A percentile compares a stretch with the other conserved stretches of the same genome.
Evolutionary conservation across 345 rosid genomes (phyloP).

Genomic region (Linum lewisii): DNA sequence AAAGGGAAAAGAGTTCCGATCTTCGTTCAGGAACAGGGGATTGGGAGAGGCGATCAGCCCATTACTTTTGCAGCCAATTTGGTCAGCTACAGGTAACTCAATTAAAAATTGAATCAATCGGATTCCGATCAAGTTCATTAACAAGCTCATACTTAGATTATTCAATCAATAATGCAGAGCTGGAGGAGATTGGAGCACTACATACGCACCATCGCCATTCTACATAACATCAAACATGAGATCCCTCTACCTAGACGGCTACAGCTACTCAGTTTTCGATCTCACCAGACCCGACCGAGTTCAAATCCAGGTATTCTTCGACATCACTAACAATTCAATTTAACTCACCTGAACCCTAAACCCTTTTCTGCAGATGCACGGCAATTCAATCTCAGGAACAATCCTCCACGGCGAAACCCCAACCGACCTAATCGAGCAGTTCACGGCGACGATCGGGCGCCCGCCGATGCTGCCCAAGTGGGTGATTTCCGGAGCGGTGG

Average conservation of each 20-base stretch:
- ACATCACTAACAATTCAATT: neutral
- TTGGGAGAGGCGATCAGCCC: slow-evolving; percentile 79
- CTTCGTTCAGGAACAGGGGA: slow-evolving; percentile 73
- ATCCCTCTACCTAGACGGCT: slow-evolving; percentile 66
- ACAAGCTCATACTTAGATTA: too few species aligned
- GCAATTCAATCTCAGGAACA: slow-evolving; percentile 45
- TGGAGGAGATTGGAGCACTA: slow-evolving; percentile 68
- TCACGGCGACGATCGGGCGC: slow-evolving; percentile 53
- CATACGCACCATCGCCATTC: slow-evolving; percentile 79
- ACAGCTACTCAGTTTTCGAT: slow-evolving; percentile 58
- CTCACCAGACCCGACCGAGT: slow-evolving; percentile 47
- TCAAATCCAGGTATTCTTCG: slow-evolving; percentile 50
- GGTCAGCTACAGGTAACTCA: slow-evolving; percentile 53
- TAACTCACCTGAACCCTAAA: neutral
- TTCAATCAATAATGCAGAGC: slow-evolving; percentile 31
- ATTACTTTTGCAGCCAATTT: slow-evolving; percentile 62
- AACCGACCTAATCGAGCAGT: slow-evolving; percentile 43
- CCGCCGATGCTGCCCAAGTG: slow-evolving; percentile 72
- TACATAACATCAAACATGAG: slow-evolving; percentile 64
- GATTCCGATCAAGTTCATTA: too few species aligned
- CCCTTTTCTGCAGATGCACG: slow-evolving; percentile 41
- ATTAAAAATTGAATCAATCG: too few species aligned
- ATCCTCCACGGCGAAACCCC: slow-evolving; percentile 53
- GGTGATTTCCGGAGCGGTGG: slow-evolving; percentile 70
- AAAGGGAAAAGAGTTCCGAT: slow-evolving; percentile 67